Conservation (phyloP, 208 protist genomes). For the Leishmania braziliensis region DNA sequence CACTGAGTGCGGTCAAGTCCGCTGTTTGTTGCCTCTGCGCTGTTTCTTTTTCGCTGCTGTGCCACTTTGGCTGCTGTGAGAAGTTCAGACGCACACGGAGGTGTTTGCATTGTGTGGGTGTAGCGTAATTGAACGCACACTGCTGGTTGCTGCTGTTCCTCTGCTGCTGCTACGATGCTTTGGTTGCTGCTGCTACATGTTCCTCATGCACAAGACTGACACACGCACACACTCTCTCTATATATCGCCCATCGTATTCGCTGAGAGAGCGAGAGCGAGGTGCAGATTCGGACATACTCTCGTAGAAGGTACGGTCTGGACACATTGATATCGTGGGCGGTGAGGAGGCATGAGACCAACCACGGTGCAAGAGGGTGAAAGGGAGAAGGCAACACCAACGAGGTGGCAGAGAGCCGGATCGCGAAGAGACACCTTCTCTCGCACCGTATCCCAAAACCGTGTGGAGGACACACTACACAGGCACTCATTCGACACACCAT, state of each 20-base stretch:
- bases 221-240: background rate
- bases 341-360: background rate
- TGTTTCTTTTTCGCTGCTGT: background rate
- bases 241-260: background rate
- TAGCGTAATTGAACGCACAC: background rate
- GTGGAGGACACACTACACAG: too few relatives aligned
- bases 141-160: background rate
- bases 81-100: background rate
- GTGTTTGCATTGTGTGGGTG: background rate
- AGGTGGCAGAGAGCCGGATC: background rate
- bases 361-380: background rate
- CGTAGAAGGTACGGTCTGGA: background rate
- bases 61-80: background rate
- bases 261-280: background rate
- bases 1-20: background rate
- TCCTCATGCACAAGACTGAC: background rate
- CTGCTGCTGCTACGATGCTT: constrained; percentile 4
- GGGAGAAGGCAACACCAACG: background rate
- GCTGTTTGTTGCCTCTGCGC: too few relatives aligned
- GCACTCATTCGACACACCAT: too few relatives aligned
- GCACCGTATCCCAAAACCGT: background rate
- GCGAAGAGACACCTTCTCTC: background rate
- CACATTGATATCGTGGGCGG: background rate
- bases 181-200: too few relatives aligned
- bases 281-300: background rate